Conservation (phyloP, 257 asterid genomes). For the Capsicum pubescens region DNA sequence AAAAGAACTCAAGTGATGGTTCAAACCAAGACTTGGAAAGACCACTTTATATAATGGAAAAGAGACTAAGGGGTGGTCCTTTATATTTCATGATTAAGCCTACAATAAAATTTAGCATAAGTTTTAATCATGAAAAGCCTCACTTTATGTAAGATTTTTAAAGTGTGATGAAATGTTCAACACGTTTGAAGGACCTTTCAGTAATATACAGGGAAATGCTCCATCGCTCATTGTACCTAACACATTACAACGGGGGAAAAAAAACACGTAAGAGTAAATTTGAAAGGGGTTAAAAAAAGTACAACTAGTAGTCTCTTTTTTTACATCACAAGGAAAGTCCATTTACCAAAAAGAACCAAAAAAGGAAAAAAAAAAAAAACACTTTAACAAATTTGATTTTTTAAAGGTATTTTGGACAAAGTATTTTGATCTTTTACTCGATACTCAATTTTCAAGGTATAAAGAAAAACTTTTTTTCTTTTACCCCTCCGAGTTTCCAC, state of each 20-base stretch:
- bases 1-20: not conserved
- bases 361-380: not conserved
- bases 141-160: no score
- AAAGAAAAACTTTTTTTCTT: no score
- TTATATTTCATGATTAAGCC: no score
- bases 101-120: no score
- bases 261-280: not conserved
- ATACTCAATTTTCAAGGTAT: not conserved
- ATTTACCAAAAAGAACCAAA: not conserved
- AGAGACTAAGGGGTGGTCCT: not conserved
- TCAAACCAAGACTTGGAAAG: not conserved
- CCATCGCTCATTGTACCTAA: not conserved
- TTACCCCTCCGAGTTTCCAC: no score
- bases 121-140: no score
- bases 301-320: not conserved
- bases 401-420: not conserved
- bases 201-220: constrained; percentile 33
- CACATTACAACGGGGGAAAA: no score
- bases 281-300: not conserved
- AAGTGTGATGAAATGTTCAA: not conserved
- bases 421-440: not conserved
- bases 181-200: constrained; percentile 45
- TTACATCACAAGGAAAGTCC: not conserved
- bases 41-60: constrained; percentile 24
- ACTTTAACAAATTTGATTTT: not conserved